Evolutionary conservation across 495 filamentous ascomycete genomes (phyloP).

Genomic region (Trichoderma reesei): DNA sequence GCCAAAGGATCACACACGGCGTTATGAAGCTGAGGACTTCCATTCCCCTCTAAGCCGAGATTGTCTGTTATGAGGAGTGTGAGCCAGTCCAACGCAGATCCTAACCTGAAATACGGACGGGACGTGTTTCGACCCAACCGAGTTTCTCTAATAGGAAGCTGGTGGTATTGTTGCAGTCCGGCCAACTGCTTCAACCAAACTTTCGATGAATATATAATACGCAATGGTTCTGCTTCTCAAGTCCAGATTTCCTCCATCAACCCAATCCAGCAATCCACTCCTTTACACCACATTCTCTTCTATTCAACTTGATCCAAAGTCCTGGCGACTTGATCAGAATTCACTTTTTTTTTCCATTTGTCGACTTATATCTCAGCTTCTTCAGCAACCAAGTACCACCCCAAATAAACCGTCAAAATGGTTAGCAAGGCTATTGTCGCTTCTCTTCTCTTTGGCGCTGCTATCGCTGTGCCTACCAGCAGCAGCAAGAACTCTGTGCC

Average conservation of each 20-base stretch:
- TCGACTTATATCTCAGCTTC: too few species aligned
- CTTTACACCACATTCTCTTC: not conserved
- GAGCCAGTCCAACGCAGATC: not conserved
- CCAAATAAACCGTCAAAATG: not conserved
- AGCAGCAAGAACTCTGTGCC: not conserved
- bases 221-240: not conserved
- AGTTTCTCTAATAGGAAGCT: not conserved
- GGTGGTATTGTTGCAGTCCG: not conserved
- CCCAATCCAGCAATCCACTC: not conserved
- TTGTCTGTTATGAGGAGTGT: not conserved
- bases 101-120: not conserved
- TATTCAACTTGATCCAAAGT: not conserved
- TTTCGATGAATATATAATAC: conserved; percentile 1
- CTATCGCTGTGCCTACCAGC: conserved; percentile 2
- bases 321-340: not conserved
- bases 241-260: not conserved
- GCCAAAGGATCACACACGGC: too few species aligned
- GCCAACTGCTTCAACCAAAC: not conserved
- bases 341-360: too few species aligned
- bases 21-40: too few species aligned
- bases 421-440: conserved; percentile 3
- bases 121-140: not conserved
- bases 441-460: conserved; percentile 5
- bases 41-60: too few species aligned
- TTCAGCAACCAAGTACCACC: too few species aligned